A percentile compares a stretch with the other conserved stretches of the same genome.
phyloP scores from a whole-genome alignment of 805 yeast genomes.

The Candida xyloterini region DNA sequence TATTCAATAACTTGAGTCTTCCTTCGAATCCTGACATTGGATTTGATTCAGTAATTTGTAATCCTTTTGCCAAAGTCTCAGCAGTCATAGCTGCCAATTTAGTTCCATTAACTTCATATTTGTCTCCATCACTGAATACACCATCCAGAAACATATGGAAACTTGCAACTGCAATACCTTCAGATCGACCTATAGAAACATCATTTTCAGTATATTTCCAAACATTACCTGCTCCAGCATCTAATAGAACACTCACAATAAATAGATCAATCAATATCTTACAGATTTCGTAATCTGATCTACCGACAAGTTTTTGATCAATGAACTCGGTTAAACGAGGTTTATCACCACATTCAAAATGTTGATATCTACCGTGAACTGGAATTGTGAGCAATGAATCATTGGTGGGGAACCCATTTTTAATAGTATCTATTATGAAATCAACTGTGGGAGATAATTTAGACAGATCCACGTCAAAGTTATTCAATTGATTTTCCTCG shows the following conservation, averaged over 20 bases:
- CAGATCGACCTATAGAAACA: conserved; percentile 44
- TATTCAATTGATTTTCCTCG: conserved; percentile 33
- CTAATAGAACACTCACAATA: conserved; percentile 57
- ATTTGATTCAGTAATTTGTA: conserved; percentile 48
- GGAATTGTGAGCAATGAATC: conserved; percentile 45
- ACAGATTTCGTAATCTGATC: conserved; percentile 42
- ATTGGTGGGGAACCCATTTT: conserved; percentile 42
- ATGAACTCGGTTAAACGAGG: conserved; percentile 45
- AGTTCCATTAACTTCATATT: conserved; percentile 43
- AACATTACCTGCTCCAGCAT: conserved; percentile 65
- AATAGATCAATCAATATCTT: conserved; percentile 55
- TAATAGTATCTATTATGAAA: conserved; percentile 44
- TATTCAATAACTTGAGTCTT: conserved; percentile 43
- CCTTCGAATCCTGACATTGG: conserved; percentile 56
- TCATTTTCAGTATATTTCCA: conserved; percentile 50
- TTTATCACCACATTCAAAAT: conserved; percentile 50
- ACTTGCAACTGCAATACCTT: conserved; percentile 64
- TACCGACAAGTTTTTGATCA: conserved; percentile 32
- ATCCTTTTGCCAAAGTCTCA: conserved; percentile 37
- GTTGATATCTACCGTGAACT: conserved; percentile 69
- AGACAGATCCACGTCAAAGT: conserved; percentile 45
- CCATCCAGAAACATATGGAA: conserved; percentile 53
- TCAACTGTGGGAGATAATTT: conserved; percentile 42
- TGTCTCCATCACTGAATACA: conserved; percentile 37
- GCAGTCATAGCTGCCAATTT: conserved; percentile 37